Evolutionary conservation across 2,329 filamentous ascomycete species (phyloP), one percentile per base, ranked within the genome.

Genomic region (Camillea tinctor): DNA sequence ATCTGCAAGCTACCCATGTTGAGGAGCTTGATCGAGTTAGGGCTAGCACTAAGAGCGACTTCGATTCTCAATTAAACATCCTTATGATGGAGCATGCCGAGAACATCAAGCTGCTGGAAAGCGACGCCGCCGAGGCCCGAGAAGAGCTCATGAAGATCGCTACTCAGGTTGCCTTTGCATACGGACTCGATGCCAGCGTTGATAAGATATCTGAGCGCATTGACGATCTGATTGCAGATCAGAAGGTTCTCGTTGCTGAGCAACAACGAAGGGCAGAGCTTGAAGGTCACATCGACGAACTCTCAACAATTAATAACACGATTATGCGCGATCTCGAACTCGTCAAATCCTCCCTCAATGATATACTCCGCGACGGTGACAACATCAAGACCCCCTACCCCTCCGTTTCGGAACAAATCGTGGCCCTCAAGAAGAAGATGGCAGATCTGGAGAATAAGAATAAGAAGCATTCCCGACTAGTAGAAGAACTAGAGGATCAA

Each of bases 401-500:
- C 1, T 80, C 81, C 2, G 74, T 88, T 26, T 72, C 76, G 1
- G 84, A 87, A 54, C 84, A 88, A 68, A 72, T 88, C 21, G 76
- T 82, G 23, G 81, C 84, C 4, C 79, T 94, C 65, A 88, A 88
- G 75, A 86, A 86, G 73, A 87, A 87, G 72, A 86, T 89, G 75
- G 69, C 72, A 7, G 85, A 88, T 50, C 76, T 90, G 21, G 84
- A 88, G 68, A 80, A 75, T 50, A 83, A 83, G 77, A 96, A 96
- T 81, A 89, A 92, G 79, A 97, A 96, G 83, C 96, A 95, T 75
- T 90, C 91, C 50, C 88, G 92, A 21, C 81, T 99, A 13, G 92
- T 99, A 8, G 92, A 98, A 74, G 94, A 99, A 77, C 87, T 99
- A 4, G 95, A 99, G 76, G 94, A 98, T 69, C 95, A 99, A 75